Percentiles rank a stretch among this genome's conserved stretches.
Conservation (phyloP, 345 rosid species). For the Camelina laxa region DNA sequence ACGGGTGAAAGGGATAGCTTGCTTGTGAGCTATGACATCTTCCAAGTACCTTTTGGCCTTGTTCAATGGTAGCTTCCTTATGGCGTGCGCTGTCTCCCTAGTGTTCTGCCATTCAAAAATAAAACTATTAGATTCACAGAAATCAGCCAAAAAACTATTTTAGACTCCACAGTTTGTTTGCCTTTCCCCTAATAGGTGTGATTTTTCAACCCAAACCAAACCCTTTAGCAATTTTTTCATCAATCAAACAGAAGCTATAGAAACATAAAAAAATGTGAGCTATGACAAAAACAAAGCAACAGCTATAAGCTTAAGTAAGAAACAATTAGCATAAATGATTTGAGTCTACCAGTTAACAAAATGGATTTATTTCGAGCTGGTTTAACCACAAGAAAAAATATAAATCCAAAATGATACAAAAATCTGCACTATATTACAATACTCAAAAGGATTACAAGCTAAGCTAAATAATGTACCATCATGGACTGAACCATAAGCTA, state of each 20-base stretch:
- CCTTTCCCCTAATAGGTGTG: not conserved
- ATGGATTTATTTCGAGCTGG: too few species aligned
- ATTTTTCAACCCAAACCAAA: not conserved
- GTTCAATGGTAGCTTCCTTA: constrained; percentile 75
- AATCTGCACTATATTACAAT: not conserved
- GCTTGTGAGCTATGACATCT: constrained; percentile 95
- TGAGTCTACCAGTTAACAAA: too few species aligned
- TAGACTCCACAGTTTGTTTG: not conserved
- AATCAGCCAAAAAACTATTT: not conserved
- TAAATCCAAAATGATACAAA: too few species aligned
- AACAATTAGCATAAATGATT: not conserved
- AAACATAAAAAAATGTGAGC: not conserved
- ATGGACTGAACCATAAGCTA: constrained; percentile 65
- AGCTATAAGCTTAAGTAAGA: not conserved
- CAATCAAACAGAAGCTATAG: not conserved
- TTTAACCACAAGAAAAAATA: not conserved
- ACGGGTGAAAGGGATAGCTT: constrained; percentile 98
- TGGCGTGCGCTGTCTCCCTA: constrained; percentile 82
- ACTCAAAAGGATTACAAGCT: not conserved
- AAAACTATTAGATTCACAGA: not conserved
- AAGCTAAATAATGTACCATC: constrained; percentile 44
- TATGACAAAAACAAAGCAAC: not conserved
- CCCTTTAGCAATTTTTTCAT: too few species aligned
- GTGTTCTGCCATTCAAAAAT: constrained; percentile 63
- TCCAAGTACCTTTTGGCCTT: constrained; percentile 97